phyloP scores from a whole-genome alignment of 2,329 filamentous ascomycete genomes.

The Ploettnerulaceae sp. region DNA sequence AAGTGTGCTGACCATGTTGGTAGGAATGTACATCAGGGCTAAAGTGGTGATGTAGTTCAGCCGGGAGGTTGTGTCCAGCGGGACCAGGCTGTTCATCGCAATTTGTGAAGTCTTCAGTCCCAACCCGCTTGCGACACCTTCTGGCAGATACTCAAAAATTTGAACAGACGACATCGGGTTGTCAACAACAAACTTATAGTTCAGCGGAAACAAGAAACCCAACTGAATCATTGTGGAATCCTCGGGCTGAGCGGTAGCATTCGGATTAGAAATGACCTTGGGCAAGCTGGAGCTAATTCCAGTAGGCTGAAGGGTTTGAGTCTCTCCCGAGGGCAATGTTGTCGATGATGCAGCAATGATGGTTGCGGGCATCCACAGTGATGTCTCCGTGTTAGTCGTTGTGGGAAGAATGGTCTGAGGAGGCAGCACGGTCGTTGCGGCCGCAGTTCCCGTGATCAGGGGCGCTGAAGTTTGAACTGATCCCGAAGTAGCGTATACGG shows the following conservation, averaged over 20 bases:
- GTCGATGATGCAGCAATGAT: slow-evolving; percentile 27
- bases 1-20: slow-evolving; percentile 62
- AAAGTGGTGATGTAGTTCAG: slow-evolving; percentile 79
- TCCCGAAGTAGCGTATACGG: neutral
- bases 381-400: slow-evolving; percentile 25
- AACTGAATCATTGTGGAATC: slow-evolving; percentile 74
- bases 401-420: slow-evolving; percentile 24
- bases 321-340: slow-evolving; percentile 13
- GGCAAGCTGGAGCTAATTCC: slow-evolving; percentile 27
- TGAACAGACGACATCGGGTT: slow-evolving; percentile 72
- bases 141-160: slow-evolving; percentile 75
- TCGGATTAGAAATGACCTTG: slow-evolving; percentile 30
- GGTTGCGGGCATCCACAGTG: slow-evolving; percentile 27
- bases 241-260: slow-evolving; percentile 32
- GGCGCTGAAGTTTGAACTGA: slow-evolving; percentile 6
- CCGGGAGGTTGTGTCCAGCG: slow-evolving; percentile 64
- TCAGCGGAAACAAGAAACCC: slow-evolving; percentile 74
- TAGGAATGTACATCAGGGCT: slow-evolving; percentile 71
- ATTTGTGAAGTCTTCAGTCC: slow-evolving; percentile 44
- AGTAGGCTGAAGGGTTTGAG: slow-evolving; percentile 20
- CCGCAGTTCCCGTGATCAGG: slow-evolving; percentile 4
- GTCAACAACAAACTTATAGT: slow-evolving; percentile 76
- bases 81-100: slow-evolving; percentile 65
- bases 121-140: slow-evolving; percentile 54
- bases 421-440: slow-evolving; percentile 14